Conservation (phyloP, 148 eudicot genomes). For the Rheum nobile region DNA sequence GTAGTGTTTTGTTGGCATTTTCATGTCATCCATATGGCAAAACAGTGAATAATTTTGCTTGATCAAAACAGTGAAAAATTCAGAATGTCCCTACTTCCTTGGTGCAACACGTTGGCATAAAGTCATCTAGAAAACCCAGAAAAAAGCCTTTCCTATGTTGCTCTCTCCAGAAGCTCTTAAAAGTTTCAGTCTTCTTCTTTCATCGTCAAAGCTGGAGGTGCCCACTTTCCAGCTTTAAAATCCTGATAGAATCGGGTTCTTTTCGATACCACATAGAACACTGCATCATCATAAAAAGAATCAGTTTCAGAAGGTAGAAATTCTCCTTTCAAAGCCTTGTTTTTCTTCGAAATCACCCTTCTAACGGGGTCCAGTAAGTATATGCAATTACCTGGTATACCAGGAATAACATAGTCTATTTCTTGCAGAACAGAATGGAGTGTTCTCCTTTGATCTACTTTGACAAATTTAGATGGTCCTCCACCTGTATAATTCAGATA, state of each 20-base stretch:
- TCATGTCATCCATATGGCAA: no score
- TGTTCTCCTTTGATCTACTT: slow-evolving; percentile 62
- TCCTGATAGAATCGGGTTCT: slow-evolving; percentile 54
- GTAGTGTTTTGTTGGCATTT: no score
- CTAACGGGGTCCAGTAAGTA: background rate
- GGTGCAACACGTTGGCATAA: no score
- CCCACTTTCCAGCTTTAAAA: slow-evolving; percentile 77
- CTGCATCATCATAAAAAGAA: slow-evolving; percentile 29
- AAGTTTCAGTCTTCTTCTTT: slow-evolving; percentile 10
- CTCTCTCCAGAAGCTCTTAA: background rate
- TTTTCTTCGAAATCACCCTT: background rate
- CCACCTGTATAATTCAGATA: slow-evolving; percentile 24
- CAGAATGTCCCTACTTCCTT: no score
- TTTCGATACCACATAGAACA: slow-evolving; percentile 67
- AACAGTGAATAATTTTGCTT: no score
- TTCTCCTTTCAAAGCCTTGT: background rate
- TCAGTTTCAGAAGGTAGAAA: background rate
- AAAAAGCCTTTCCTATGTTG: no score
- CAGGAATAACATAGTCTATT: slow-evolving; percentile 52
- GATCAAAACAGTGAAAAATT: background rate
- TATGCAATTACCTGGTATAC: slow-evolving; percentile 60
- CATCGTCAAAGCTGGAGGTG: slow-evolving; percentile 26
- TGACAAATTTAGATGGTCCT: slow-evolving; percentile 51
- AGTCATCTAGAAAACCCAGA: background rate
- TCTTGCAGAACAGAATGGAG: slow-evolving; percentile 60